These are phyloP conservation scores for Didymella exigua DNA, from an alignment of 2,329 filamentous ascomycete species.

Conservation along the genomic window DNA sequence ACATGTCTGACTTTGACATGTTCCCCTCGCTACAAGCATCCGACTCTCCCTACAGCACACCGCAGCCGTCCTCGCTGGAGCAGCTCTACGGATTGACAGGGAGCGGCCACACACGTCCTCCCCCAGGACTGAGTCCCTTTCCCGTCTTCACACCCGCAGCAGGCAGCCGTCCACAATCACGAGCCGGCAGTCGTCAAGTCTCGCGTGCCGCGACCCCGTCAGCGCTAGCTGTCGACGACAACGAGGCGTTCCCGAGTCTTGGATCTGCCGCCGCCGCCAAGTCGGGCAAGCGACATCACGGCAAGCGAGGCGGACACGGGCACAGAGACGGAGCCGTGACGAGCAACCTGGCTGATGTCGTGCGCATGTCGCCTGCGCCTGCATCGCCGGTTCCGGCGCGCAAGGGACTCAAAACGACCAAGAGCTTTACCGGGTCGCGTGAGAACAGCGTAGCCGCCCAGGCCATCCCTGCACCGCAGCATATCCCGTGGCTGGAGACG, in stretches of 20 bases:
- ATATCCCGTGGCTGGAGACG: constrained; percentile 96
- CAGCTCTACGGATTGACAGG: constrained; percentile 48
- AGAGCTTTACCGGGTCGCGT: constrained; percentile 67
- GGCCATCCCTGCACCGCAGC: constrained; percentile 83
- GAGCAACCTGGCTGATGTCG: constrained; percentile 87
- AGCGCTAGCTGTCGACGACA: constrained; percentile 85
- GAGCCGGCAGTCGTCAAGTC: constrained; percentile 82
- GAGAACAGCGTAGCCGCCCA: constrained; percentile 83
- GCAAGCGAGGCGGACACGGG: constrained; percentile 84
- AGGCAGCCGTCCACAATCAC: constrained; percentile 73
- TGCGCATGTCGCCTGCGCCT: constrained; percentile 93
- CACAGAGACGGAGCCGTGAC: constrained; percentile 61
- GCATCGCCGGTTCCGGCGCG: constrained; percentile 62
- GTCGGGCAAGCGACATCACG: constrained; percentile 87
- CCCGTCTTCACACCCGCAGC: constrained; percentile 61
- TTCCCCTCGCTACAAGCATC: constrained; percentile 75
- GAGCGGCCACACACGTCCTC: constrained; percentile 58
- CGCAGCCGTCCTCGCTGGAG: constrained; percentile 49
- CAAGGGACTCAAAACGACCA: constrained; percentile 67
- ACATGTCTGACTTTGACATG: constrained; percentile 80
- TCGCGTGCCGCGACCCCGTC: constrained; percentile 66
- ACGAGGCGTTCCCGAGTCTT: constrained; percentile 90
- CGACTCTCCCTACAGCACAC: constrained; percentile 50
- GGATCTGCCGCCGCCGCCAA: constrained; percentile 75
- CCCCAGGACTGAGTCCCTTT: constrained; percentile 71